Evolutionary conservation across 768 basidiomycete species (phyloP).

Genomic region (Coprinopsis sp.): DNA sequence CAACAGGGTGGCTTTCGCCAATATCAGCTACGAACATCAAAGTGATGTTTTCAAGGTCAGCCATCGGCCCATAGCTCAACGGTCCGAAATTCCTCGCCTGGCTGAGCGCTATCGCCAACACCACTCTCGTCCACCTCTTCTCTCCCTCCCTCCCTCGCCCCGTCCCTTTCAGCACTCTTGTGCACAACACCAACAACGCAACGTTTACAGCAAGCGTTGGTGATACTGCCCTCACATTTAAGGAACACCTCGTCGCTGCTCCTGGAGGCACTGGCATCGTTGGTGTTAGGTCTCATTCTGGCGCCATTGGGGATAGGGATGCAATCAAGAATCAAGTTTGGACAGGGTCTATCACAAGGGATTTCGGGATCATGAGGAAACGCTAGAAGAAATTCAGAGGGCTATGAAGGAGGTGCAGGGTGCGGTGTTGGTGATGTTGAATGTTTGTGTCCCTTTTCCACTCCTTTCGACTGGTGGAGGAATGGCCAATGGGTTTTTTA

Average conservation of each 20-base stretch:
- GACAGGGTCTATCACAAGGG: conserved; percentile 18
- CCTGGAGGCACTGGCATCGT: conserved; percentile 8
- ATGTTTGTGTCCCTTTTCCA: background rate
- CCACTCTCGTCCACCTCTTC: conserved; percentile 90
- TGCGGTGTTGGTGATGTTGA: background rate
- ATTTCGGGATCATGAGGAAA: conserved; percentile 63
- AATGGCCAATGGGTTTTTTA: too few species aligned
- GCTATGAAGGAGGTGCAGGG: conserved; percentile 53
- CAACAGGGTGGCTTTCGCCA: conserved; percentile 72
- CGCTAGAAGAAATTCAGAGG: conserved; percentile 64
- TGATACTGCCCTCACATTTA: conserved; percentile 9
- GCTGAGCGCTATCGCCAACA: conserved; percentile 83
- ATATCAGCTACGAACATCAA: conserved; percentile 88
- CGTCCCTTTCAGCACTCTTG: conserved; percentile 11
- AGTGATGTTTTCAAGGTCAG: conserved; percentile 96
- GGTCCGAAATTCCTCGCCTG: conserved; percentile 84
- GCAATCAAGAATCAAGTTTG: conserved; percentile 29
- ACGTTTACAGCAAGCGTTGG: conserved; percentile 4
- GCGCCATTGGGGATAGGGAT: conserved; percentile 17
- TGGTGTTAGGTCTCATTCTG: conserved; percentile 6
- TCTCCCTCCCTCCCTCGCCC: conserved; percentile 36
- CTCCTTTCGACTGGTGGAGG: background rate
- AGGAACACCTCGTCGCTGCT: conserved; percentile 18
- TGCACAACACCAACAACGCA: conserved; percentile 1
- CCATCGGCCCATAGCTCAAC: conserved; percentile 91